phyloP scores from a whole-genome alignment of 192 early-diverging fungal genomes.

The Haplosporangium gracile region DNA sequence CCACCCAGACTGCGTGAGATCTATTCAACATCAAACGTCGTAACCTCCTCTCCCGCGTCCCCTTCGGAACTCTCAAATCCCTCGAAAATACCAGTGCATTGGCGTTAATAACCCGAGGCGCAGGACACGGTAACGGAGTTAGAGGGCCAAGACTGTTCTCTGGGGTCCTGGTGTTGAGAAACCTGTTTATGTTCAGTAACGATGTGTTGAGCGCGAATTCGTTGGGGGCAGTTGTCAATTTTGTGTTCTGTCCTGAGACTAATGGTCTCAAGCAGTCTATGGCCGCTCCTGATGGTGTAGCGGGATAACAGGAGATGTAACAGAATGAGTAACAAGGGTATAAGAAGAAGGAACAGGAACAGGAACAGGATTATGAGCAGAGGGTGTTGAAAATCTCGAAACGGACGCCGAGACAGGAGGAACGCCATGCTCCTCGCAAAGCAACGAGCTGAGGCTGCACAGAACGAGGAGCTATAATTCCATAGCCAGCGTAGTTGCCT shows the following conservation, averaged over 20 bases:
- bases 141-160: not conserved
- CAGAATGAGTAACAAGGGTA: not conserved
- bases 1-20: constrained; percentile 15
- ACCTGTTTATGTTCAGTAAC: not conserved
- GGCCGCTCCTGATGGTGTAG: not conserved
- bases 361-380: not conserved
- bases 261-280: not conserved
- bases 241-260: not conserved
- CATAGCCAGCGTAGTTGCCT: no score
- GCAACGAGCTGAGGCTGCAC: not conserved
- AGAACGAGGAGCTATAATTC: not conserved
- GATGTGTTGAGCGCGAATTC: not conserved
- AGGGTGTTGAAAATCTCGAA: not conserved
- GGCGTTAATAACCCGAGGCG: constrained; percentile 24
- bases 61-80: not conserved
- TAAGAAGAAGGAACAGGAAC: not conserved
- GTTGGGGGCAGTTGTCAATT: not conserved
- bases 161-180: not conserved
- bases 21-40: constrained; percentile 8
- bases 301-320: not conserved
- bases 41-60: not conserved
- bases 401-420: not conserved
- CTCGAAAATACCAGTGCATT: constrained; percentile 13
- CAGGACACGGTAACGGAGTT: not conserved
- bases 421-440: not conserved